Evolutionary conservation across 225 moss, liverwort and hornwort species (phyloP).

Genomic region (Thuidium tamariscinum): DNA sequence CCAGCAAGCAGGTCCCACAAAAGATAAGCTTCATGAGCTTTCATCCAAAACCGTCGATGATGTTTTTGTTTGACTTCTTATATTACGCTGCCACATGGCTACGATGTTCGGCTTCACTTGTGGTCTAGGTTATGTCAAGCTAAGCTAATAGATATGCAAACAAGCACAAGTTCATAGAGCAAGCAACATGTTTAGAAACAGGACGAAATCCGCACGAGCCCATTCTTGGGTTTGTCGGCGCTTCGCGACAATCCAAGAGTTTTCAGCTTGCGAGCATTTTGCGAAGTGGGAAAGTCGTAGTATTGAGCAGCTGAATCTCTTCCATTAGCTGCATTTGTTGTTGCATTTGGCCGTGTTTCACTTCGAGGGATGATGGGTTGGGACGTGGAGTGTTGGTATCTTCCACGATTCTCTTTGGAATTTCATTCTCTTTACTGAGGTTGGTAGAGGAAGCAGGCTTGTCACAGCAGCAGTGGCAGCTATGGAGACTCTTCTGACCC

Average conservation of each 20-base stretch:
- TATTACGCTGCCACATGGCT: not conserved
- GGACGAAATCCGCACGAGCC: not conserved
- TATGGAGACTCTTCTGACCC: slow-evolving; percentile 8
- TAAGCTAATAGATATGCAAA: not conserved
- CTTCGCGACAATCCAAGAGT: not conserved
- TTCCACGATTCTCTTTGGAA: not conserved
- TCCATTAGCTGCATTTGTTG: not conserved
- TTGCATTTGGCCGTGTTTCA: not conserved
- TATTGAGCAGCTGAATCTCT: not conserved
- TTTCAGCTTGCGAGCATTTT: not conserved
- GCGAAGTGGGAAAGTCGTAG: not conserved
- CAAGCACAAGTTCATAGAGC: not conserved
- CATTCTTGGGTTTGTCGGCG: not conserved
- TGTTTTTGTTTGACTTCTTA: not conserved
- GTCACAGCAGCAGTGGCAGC: not conserved
- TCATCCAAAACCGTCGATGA: slow-evolving; percentile 13
- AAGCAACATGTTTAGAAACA: not conserved
- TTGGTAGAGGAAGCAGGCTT: not conserved
- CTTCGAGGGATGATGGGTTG: not conserved
- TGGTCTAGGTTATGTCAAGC: slow-evolving; percentile 2
- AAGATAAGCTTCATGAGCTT: slow-evolving; percentile 6
- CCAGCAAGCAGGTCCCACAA: not conserved
- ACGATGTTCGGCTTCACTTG: not conserved
- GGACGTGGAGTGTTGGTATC: not conserved
- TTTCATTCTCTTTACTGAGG: not conserved